Conservation (phyloP, 179 eudicot genomes). For the Monotropa hypopitys region DNA sequence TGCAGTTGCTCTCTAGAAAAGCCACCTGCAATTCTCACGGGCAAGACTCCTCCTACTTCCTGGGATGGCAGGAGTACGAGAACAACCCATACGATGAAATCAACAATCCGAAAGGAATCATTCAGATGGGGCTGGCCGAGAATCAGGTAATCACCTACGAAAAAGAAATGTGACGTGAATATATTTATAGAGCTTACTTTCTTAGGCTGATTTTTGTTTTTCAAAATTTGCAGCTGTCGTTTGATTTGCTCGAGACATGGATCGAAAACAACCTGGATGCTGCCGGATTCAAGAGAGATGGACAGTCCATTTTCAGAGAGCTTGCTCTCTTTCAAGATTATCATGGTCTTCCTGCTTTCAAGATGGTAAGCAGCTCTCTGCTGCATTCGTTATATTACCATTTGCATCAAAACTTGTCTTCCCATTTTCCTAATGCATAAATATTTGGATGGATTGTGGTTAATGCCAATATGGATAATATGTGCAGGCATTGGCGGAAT, state of each 20-base stretch:
- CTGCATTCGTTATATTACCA: too few species aligned
- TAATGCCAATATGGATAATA: neutral
- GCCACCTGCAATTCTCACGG: slow-evolving; percentile 65
- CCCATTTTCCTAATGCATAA: too few species aligned
- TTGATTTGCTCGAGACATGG: slow-evolving; percentile 84
- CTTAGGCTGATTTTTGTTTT: neutral
- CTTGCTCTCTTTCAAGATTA: slow-evolving; percentile 95
- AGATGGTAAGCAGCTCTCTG: too few species aligned
- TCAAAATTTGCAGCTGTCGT: slow-evolving; percentile 44
- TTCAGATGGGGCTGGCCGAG: slow-evolving; percentile 96
- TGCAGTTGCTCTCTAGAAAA: slow-evolving; percentile 50
- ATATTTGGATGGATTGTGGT: neutral
- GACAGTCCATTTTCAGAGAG: slow-evolving; percentile 50
- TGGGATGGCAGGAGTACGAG: slow-evolving; percentile 93
- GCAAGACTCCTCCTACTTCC: slow-evolving; percentile 91
- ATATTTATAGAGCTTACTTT: too few species aligned
- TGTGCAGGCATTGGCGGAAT: slow-evolving; percentile 60
- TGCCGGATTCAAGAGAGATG: slow-evolving; percentile 44
- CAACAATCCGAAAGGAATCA: slow-evolving; percentile 61
- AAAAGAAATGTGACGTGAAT: too few species aligned
- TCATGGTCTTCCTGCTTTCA: slow-evolving; percentile 79
- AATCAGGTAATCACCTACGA: slow-evolving; percentile 53
- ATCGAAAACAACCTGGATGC: slow-evolving; percentile 56
- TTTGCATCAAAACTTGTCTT: too few species aligned
- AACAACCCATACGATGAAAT: slow-evolving; percentile 61